Base-by-base conservation (phyloP, 805 yeast species). In the Starmerella vaccinii region DNA sequence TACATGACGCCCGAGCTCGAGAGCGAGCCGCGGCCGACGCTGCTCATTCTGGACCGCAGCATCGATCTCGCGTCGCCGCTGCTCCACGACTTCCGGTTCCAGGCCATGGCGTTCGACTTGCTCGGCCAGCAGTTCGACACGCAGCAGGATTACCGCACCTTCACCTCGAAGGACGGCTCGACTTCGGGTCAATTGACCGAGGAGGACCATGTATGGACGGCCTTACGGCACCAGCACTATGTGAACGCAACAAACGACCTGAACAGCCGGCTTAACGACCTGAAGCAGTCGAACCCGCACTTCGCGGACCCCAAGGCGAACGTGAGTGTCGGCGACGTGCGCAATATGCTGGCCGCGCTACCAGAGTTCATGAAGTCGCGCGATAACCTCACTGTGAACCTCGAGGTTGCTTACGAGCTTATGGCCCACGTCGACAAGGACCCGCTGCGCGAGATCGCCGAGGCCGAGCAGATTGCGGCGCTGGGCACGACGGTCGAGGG, bases 51-150 rank as follows among this genome's bases (percentile, higher is more conserved):
- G 2, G 98, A 92, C 65, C 74, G 99, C 55, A 75, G 95, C 1
- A 63, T 88, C 63, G 98, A 94, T 64, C 70, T 83, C 45, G 77
- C 77, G 59, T 84, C 92, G 6, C 95, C 97, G 0, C 64, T 92
- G 43, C 67, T 89, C 49, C 97, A 92, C 65, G 95, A 87, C 63
- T 86, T 89, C 66, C 77, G 82, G 22, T 92, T 89, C 66, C 95
- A 90, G 67, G 89, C 97, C 4, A 81, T 89, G 84, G 83, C 89
- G 18, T 82, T 82, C 69, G 98, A 90, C 65, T 67, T 82, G 27
- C 76, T 70, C 2, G 37, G 30, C 35, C 18, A 18, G 18, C 46
- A 48, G 35, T 48, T 50, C 34, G 23, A 27, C 15, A 52, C 58
- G 19, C 43, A 37, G 13, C 15, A 9, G 21, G 49, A 51, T 8